Evolutionary conservation across 345 rosid species (phyloP).

Genomic region (Turritis glabra): DNA sequence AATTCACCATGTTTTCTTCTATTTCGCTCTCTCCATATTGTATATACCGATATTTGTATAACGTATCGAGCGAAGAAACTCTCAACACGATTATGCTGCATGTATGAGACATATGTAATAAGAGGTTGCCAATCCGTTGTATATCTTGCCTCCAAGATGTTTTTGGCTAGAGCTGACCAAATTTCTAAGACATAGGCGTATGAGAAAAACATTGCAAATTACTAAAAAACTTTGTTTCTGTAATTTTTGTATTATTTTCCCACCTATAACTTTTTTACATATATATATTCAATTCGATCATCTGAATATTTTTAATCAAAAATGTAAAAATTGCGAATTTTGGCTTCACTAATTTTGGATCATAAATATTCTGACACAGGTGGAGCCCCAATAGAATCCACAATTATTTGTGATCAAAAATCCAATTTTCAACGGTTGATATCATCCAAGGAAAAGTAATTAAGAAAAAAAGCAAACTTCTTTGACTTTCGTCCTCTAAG

Average conservation of each 20-base stretch:
- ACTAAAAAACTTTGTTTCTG: background rate
- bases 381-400: slow-evolving; percentile 11
- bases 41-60: no score
- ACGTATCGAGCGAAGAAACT: no score
- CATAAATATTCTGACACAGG: slow-evolving; percentile 26
- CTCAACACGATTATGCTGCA: no score
- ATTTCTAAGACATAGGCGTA: no score
- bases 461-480: slow-evolving; percentile 3
- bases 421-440: slow-evolving; percentile 10
- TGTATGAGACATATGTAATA: no score
- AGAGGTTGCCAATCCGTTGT: no score
- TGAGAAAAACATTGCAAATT: no score
- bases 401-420: slow-evolving; percentile 7
- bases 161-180: no score
- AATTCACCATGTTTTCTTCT: no score
- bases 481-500: slow-evolving; percentile 20
- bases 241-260: background rate
- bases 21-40: no score
- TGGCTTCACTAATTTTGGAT: background rate
- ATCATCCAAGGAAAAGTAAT: background rate
- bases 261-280: background rate
- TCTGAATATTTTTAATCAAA: background rate
- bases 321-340: background rate
- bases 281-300: background rate
- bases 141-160: no score